phyloP scores from a whole-genome alignment of 2,329 filamentous ascomycete genomes.

The Nigrospora osmanthi region DNA sequence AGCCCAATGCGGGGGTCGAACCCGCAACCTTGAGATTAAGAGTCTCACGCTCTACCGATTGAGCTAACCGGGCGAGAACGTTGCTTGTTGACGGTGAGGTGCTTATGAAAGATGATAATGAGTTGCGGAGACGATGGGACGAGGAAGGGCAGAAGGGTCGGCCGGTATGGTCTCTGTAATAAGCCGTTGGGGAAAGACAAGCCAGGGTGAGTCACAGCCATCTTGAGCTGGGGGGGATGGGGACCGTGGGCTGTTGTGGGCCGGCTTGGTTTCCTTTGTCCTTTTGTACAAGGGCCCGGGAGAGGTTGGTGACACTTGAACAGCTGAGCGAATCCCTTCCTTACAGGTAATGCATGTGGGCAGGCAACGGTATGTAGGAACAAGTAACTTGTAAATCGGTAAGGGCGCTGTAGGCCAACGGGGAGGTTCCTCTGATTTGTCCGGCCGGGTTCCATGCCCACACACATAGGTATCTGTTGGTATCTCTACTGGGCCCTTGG shows the following conservation, averaged over 20 bases:
- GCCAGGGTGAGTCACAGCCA: neutral
- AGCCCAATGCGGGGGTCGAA: constrained; percentile 41
- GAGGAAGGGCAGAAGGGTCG: neutral
- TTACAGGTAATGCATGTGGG: too few relatives aligned
- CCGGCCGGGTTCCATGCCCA: neutral
- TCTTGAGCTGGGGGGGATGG: neutral
- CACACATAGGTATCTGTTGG: neutral
- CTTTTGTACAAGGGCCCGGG: neutral
- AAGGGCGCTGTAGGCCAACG: too few relatives aligned
- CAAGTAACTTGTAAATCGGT: too few relatives aligned
- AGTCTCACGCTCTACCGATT: constrained; percentile 67
- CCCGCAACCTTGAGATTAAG: constrained; percentile 33
- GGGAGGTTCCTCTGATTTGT: too few relatives aligned
- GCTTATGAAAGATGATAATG: neutral
- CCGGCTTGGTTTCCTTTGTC: too few relatives aligned
- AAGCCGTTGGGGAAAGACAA: too few relatives aligned
- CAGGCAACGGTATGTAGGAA: too few relatives aligned
- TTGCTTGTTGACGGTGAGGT: neutral
- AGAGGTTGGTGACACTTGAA: too few relatives aligned
- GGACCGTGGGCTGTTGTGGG: neutral
- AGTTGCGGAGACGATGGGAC: too few relatives aligned
- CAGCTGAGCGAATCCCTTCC: too few relatives aligned
- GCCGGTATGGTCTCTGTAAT: too few relatives aligned
- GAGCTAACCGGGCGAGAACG: constrained; percentile 44
- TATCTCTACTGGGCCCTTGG: neutral